Percentiles rank a stretch among this genome's conserved stretches.
These are phyloP conservation scores for Sarocladiaceae sp. DNA, from an alignment of 2,329 filamentous ascomycete species.

Conservation along the genomic window DNA sequence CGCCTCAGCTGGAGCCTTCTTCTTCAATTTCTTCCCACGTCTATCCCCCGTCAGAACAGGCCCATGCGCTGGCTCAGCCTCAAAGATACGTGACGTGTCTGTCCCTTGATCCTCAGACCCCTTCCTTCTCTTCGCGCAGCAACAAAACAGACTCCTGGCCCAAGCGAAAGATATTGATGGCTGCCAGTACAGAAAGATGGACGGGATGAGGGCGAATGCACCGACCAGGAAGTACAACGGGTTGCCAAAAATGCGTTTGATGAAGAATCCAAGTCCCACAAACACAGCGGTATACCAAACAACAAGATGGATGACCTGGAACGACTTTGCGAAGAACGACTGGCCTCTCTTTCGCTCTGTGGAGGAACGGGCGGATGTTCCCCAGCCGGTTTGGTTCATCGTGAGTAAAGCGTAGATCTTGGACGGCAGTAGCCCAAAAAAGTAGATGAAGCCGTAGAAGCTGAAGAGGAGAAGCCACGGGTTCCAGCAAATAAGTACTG, in stretches of 20 bases:
- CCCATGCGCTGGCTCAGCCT: no score
- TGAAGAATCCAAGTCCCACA: conserved; percentile 12
- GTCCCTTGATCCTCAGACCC: no score
- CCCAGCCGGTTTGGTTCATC: conserved; percentile 14
- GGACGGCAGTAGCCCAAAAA: conserved; percentile 14
- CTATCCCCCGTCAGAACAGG: no score
- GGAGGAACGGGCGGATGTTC: conserved; percentile 12
- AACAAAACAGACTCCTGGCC: not conserved
- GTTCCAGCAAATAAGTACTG: conserved; percentile 13
- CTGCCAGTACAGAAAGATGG: conserved; percentile 12
- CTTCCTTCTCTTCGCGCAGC: no score
- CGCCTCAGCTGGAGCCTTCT: no score
- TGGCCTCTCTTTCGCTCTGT: conserved; percentile 12
- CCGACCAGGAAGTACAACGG: conserved; percentile 11
- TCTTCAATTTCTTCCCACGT: no score
- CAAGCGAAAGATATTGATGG: not conserved
- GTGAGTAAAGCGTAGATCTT: conserved; percentile 13
- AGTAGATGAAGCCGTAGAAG: conserved; percentile 14
- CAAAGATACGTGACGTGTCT: no score
- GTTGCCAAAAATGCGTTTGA: conserved; percentile 9
- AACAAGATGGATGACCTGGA: conserved; percentile 12
- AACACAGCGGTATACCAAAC: conserved; percentile 13
- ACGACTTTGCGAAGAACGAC: conserved; percentile 12
- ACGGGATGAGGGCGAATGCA: conserved; percentile 9
- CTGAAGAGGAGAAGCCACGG: conserved; percentile 13